Evolutionary conservation across 306 rosid genomes (phyloP).

Genomic region (Cicer arietinum): DNA sequence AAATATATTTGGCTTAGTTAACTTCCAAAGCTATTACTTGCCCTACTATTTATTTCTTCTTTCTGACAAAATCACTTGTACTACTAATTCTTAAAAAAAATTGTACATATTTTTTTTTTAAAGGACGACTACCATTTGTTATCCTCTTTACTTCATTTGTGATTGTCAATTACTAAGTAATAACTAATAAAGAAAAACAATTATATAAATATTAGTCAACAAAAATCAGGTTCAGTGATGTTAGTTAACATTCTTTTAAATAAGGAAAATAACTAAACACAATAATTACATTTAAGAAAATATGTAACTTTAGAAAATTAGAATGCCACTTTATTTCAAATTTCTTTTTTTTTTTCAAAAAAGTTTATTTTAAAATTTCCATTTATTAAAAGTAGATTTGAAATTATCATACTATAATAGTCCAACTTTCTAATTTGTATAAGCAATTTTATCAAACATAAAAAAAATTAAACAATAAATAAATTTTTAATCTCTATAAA

Average conservation of each 20-base stretch:
- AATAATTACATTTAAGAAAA: not conserved
- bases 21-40: conserved; percentile 7
- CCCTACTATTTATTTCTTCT: no score
- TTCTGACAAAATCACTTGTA: not conserved
- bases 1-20: conserved; percentile 18
- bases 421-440: not conserved
- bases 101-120: not conserved
- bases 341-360: not conserved
- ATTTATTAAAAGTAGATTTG: no score
- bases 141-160: no score
- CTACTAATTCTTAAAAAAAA: not conserved
- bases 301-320: not conserved
- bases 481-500: no score
- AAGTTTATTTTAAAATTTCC: no score
- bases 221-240: conserved; percentile 48
- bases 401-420: not conserved
- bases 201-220: conserved; percentile 46
- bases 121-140: no score
- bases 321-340: not conserved
- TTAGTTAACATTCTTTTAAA: conserved; percentile 7
- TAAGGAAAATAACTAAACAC: no score
- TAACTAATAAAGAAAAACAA: not conserved
- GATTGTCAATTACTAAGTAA: not conserved
- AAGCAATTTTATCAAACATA: no score
- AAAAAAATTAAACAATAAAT: no score